phyloP scores from a whole-genome alignment of 1,139 yeast species.

The Nakaseomyces sp. region DNA sequence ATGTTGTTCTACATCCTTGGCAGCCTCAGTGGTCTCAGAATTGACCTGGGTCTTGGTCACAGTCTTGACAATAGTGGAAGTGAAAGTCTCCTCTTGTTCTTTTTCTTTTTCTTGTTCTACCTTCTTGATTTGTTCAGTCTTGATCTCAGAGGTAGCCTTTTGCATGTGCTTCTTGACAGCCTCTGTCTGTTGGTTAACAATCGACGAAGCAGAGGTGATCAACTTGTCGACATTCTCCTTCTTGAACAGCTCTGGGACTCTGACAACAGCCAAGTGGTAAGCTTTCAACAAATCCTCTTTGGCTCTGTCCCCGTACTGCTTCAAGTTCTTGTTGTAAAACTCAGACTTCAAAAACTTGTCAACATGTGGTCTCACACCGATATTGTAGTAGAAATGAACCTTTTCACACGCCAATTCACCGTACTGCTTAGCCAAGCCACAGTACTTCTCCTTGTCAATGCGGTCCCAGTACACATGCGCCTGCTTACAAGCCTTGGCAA shows the following conservation, averaged over 20 bases:
- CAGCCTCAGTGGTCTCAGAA: background rate
- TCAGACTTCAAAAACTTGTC: conserved; percentile 9
- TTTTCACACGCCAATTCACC: conserved; percentile 7
- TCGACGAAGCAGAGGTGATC: background rate
- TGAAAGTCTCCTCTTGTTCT: background rate
- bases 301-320: conserved; percentile 1
- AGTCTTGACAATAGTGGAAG: conserved; percentile 1
- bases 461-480: conserved; percentile 4
- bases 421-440: conserved; percentile 1
- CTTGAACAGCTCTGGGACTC: background rate
- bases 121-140: background rate
- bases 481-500: conserved; percentile 1
- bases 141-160: background rate
- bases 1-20: background rate
- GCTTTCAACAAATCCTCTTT: conserved; percentile 3
- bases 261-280: conserved; percentile 3
- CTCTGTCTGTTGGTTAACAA: background rate
- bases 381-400: conserved; percentile 11
- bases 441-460: conserved; percentile 8
- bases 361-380: conserved; percentile 11
- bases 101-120: background rate
- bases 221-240: conserved; percentile 4
- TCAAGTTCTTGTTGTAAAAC: conserved; percentile 5
- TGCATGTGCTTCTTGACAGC: background rate
- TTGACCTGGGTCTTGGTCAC: conserved; percentile 1